Percentiles rank a stretch among this genome's conserved stretches.
phyloP scores from a whole-genome alignment of 495 filamentous ascomycete genomes.

The Penicillium mononematosum region DNA sequence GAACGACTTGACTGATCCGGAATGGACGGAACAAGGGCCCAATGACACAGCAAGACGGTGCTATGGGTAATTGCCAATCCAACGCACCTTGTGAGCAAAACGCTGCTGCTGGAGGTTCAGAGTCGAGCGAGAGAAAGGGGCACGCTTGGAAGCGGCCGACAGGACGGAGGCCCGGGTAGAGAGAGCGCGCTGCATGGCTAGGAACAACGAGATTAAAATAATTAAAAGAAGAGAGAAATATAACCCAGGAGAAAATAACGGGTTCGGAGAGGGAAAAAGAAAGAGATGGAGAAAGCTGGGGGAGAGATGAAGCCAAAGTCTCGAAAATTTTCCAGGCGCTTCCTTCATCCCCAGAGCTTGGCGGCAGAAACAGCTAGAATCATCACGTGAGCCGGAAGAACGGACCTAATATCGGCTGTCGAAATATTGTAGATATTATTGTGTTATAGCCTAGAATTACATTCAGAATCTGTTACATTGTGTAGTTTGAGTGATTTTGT shows the following conservation, averaged over 20 bases:
- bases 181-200: conserved; percentile 71
- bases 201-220: conserved; percentile 34
- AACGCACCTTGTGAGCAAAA: conserved; percentile 88
- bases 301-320: conserved; percentile 49
- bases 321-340: conserved; percentile 52
- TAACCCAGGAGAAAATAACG: conserved; percentile 27
- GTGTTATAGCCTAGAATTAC: not conserved
- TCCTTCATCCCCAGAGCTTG: conserved; percentile 49
- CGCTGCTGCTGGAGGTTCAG: conserved; percentile 77
- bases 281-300: conserved; percentile 27
- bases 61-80: conserved; percentile 4
- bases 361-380: conserved; percentile 49
- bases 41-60: not conserved
- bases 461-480: not conserved
- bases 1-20: conserved; percentile 15
- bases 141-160: conserved; percentile 61
- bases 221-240: conserved; percentile 21
- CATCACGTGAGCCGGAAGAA: conserved; percentile 37
- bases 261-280: conserved; percentile 20
- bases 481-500: not conserved
- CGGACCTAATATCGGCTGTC: conserved; percentile 1
- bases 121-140: conserved; percentile 47
- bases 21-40: conserved; percentile 20
- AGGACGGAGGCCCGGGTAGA: conserved; percentile 67
- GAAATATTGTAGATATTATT: not conserved